Evolutionary conservation across 176 grass and related monocot genomes (phyloP), one percentile per base, ranked within the genome.

Genomic region (Panicum miliaceum): DNA sequence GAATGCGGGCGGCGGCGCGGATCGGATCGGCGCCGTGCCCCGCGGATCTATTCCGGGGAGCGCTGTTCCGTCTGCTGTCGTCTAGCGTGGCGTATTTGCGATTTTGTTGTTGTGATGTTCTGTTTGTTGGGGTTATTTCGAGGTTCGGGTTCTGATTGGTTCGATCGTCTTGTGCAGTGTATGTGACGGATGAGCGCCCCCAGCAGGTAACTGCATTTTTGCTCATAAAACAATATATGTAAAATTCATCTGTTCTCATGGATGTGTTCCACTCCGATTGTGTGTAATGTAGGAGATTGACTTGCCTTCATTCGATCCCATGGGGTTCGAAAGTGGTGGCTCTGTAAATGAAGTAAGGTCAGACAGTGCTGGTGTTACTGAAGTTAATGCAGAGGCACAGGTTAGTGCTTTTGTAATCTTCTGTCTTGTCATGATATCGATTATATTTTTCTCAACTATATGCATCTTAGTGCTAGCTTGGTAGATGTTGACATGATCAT

Each of bases 111-210:
- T 68, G 22, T 50, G 42, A 13, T 77, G 11, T 68, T 38, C 45
- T 75, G 35, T 57, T 73, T 58, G 41, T 67, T 77, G 7, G 56
- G 12, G 27, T 58, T 87, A 76, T 79, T 37, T 4, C 0, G 42
- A n/a, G 34, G 37, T 65, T 11, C 12, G 3, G 48, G 81, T 68
- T 62, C 79, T 90, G 71, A 88, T 85, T 87, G 57, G 86, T 68
- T 75, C 75, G 27, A 52, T 77, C 66, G 68, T 79, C 85, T 90
- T 68, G 60, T 91, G 86, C 90, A 97, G 94, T 91, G 38, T 92
- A 97, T 71, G 92, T 92, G 82, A 92, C 93, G 67, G 94, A 97
- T 69, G 94, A 97, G 42, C 87, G 92, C n/a, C 86, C 88, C 27
- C 76, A 92, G 51, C 87, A 94, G 90, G 94, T 97, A 89, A 77